Conservation (phyloP, 495 filamentous ascomycete genomes). For the Lasiosphaeriaceae sp. region DNA sequence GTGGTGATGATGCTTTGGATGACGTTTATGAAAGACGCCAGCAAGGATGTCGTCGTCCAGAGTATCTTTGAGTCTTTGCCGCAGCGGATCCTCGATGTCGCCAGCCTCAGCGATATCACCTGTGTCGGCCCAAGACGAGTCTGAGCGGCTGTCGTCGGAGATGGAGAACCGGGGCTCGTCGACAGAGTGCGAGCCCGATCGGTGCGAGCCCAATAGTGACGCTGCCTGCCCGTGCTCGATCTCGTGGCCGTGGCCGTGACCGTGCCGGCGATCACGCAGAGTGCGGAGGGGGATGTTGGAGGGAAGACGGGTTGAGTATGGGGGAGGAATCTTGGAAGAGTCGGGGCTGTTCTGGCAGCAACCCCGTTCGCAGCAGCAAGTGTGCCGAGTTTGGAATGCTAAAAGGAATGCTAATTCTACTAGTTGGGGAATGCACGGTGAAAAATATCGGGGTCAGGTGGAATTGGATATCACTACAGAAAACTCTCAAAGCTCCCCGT, state of each 20-base stretch:
- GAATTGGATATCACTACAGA: no score
- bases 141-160: constrained; percentile 45
- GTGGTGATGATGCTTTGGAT: constrained; percentile 27
- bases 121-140: constrained; percentile 87
- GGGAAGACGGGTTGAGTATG: constrained; percentile 47
- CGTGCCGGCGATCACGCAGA: constrained; percentile 31
- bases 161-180: constrained; percentile 24
- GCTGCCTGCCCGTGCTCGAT: constrained; percentile 30
- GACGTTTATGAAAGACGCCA: constrained; percentile 41
- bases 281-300: constrained; percentile 62
- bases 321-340: constrained; percentile 54
- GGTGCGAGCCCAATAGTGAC: constrained; percentile 38
- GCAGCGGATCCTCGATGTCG: constrained; percentile 74
- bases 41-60: constrained; percentile 56
- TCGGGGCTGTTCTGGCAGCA: constrained; percentile 59
- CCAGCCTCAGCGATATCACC: constrained; percentile 91
- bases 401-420: neutral
- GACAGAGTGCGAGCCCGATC: constrained; percentile 27
- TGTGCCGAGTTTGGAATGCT: neutral
- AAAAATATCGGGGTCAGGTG: neutral
- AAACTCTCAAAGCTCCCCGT: no score
- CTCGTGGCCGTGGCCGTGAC: constrained; percentile 27
- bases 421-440: neutral
- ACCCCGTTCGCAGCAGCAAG: constrained; percentile 41
- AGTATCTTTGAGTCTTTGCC: constrained; percentile 57